phyloP scores from a whole-genome alignment of 768 basidiomycete species.

The Phlegmacium glaucopus region DNA sequence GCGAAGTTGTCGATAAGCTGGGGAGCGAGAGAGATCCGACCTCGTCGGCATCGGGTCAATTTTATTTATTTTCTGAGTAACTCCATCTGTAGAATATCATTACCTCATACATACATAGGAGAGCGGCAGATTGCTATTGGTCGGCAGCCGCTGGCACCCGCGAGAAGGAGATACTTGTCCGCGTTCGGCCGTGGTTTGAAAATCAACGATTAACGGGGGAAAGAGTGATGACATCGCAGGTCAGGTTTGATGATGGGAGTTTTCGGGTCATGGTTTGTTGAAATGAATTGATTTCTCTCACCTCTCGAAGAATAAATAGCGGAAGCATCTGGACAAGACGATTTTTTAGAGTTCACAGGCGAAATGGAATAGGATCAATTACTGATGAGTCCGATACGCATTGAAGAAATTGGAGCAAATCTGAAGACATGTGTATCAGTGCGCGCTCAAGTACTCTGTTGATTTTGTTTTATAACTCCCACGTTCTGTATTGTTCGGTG shows the following conservation, averaged over 20 bases:
- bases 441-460: background rate
- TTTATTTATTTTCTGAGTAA: background rate
- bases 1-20: conserved; percentile 4
- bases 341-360: background rate
- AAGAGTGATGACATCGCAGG: background rate
- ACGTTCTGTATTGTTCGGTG: conserved; percentile 10
- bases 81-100: background rate
- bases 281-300: conserved; percentile 3
- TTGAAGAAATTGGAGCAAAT: background rate
- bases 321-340: conserved; percentile 11
- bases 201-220: background rate
- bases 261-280: background rate
- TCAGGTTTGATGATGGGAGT: background rate
- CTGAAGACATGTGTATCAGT: background rate
- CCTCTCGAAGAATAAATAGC: conserved; percentile 12
- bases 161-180: background rate
- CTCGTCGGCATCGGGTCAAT: conserved; percentile 7
- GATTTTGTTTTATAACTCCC: conserved; percentile 11
- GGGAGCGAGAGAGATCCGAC: conserved; percentile 10
- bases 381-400: background rate
- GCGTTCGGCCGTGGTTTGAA: background rate
- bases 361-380: background rate
- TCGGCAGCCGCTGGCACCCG: background rate
- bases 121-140: background rate
- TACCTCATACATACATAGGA: background rate